Conservation (phyloP, 768 basidiomycete genomes). For the Tylopilus rubrobrunneus region DNA sequence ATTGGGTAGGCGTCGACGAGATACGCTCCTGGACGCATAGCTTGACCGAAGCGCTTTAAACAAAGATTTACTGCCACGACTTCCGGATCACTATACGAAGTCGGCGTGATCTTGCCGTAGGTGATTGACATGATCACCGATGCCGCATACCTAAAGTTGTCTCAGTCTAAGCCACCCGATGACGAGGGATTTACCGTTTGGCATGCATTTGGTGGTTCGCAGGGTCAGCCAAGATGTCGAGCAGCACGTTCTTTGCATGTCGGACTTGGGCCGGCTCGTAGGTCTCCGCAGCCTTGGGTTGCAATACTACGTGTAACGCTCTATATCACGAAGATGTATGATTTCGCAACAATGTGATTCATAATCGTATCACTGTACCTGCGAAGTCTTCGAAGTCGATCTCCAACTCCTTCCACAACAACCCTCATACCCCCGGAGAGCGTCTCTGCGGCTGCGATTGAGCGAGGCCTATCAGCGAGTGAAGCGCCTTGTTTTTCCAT, state of each 20-base stretch:
- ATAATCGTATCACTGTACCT: conserved; percentile 5
- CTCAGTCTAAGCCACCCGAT: not conserved
- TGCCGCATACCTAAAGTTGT: conserved; percentile 34
- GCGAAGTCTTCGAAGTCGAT: conserved; percentile 29
- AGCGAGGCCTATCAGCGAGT: conserved; percentile 35
- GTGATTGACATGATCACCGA: conserved; percentile 36
- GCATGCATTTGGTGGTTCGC: conserved; percentile 32
- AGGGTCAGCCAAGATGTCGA: conserved; percentile 35
- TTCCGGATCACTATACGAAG: conserved; percentile 35
- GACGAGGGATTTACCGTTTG: conserved; percentile 20
- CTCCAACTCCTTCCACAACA: conserved; percentile 24
- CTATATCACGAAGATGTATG: conserved; percentile 7
- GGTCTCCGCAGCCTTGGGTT: conserved; percentile 28
- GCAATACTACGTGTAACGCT: conserved; percentile 33
- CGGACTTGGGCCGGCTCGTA: conserved; percentile 33
- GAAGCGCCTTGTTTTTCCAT: conserved; percentile 37
- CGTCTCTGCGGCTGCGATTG: conserved; percentile 33
- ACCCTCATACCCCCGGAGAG: conserved; percentile 34
- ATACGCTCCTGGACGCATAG: conserved; percentile 22
- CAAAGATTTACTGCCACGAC: conserved; percentile 28
- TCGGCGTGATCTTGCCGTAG: conserved; percentile 39
- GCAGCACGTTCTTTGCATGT: conserved; percentile 31
- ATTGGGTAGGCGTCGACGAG: conserved; percentile 27
- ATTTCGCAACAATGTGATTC: not conserved
- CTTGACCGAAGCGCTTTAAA: conserved; percentile 24